Percentiles rank a stretch among this genome's conserved stretches.
phyloP scores from a whole-genome alignment of 1,284 basidiomycete species.

The Amylostereum areolatum region DNA sequence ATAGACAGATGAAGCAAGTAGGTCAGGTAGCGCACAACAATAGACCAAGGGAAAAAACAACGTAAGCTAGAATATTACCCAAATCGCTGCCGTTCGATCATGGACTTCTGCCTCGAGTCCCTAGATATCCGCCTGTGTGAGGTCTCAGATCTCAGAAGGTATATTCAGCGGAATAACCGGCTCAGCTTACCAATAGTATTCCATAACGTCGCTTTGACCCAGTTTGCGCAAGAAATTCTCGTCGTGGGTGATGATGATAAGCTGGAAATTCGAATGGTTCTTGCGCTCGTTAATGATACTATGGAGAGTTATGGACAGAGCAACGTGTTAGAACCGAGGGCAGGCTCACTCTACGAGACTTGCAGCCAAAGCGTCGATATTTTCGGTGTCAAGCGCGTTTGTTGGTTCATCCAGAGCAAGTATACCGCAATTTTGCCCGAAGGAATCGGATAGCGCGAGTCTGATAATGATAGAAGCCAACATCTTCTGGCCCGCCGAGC shows the following conservation, averaged over 20 bases:
- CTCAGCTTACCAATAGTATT: slow-evolving; percentile 78
- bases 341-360: slow-evolving; percentile 84
- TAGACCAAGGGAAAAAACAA: background rate
- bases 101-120: slow-evolving; percentile 64
- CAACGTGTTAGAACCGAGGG: slow-evolving; percentile 1
- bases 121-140: slow-evolving; percentile 48
- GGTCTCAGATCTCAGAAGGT: slow-evolving; percentile 4
- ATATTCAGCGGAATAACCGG: background rate
- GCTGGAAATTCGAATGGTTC: slow-evolving; percentile 89
- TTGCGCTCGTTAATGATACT: slow-evolving; percentile 93
- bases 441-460: slow-evolving; percentile 95
- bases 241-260: slow-evolving; percentile 97
- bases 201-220: slow-evolving; percentile 83
- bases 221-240: slow-evolving; percentile 83
- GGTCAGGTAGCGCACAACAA: background rate
- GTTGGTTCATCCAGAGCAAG: slow-evolving; percentile 98
- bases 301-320: slow-evolving; percentile 3
- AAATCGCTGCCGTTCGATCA: slow-evolving; percentile 65
- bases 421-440: slow-evolving; percentile 96
- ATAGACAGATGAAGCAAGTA: no score
- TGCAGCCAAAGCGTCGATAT: slow-evolving; percentile 89
- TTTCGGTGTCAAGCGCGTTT: slow-evolving; percentile 94
- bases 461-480: slow-evolving; percentile 98
- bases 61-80: slow-evolving; percentile 25
- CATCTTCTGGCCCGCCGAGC: slow-evolving; percentile 98